Conservation (phyloP, 805 yeast genomes). For the Lachancea dasiensis region DNA sequence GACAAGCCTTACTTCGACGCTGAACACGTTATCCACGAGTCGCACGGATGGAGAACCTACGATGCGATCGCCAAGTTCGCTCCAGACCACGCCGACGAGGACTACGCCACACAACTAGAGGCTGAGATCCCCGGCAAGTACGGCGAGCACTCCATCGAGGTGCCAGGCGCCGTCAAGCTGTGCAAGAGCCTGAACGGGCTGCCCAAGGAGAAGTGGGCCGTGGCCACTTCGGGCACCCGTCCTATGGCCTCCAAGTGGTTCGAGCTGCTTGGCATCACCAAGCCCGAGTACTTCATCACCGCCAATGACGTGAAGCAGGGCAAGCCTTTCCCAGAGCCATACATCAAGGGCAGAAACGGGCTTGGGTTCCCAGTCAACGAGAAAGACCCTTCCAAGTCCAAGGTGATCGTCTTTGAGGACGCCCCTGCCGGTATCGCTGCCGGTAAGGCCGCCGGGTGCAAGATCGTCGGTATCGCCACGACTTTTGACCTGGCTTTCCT, state of each 20-base stretch:
- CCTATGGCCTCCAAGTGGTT: constrained; percentile 79
- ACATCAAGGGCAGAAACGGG: constrained; percentile 47
- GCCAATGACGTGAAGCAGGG: constrained; percentile 76
- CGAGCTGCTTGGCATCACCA: constrained; percentile 49
- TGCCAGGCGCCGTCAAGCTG: constrained; percentile 68
- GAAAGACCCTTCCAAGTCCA: constrained; percentile 34
- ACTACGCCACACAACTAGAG: constrained; percentile 61
- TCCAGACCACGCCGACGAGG: constrained; percentile 64
- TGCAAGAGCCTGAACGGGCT: constrained; percentile 46
- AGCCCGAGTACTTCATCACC: constrained; percentile 73
- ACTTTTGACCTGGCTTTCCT: constrained; percentile 67
- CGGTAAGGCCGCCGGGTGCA: constrained; percentile 78
- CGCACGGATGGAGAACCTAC: constrained; percentile 80
- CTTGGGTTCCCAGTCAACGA: constrained; percentile 35
- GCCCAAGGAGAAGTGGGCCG: constrained; percentile 68
- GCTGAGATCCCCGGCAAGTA: constrained; percentile 63
- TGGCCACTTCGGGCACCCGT: constrained; percentile 79
- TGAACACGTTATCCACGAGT: constrained; percentile 61
- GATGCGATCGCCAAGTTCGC: constrained; percentile 71
- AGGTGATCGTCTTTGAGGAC: constrained; percentile 72
- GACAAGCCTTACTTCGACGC: constrained; percentile 64
- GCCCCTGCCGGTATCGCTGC: constrained; percentile 86
- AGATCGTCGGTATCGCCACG: constrained; percentile 77
- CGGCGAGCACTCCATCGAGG: constrained; percentile 67
- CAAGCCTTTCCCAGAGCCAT: constrained; percentile 85